phyloP scores from a whole-genome alignment of 306 rosid species.

The Dalbergia cochinchinensis region DNA sequence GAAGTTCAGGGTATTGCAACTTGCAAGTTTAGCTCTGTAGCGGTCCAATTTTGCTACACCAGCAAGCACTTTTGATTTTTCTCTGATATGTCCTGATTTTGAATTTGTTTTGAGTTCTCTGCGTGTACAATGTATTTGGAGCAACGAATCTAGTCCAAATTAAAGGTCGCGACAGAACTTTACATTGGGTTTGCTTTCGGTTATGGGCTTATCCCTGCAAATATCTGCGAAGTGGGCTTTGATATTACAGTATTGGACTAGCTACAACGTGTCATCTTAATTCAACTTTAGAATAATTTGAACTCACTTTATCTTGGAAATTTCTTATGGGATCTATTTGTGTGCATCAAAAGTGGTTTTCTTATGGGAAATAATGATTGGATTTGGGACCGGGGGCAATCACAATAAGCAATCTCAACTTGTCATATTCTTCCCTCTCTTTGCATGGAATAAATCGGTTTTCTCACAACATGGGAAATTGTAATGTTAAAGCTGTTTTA shows the following conservation, averaged over 20 bases:
- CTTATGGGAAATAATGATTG: neutral
- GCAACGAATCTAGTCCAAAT: slow-evolving; percentile 25
- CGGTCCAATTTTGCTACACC: no score
- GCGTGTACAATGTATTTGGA: neutral
- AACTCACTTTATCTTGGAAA: neutral
- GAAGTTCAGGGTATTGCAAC: no score
- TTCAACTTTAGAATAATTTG: neutral
- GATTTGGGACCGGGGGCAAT: neutral
- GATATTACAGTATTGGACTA: neutral
- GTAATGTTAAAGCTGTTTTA: neutral
- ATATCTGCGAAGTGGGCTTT: neutral
- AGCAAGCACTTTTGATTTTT: no score
- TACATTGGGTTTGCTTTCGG: neutral
- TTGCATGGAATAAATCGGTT: neutral
- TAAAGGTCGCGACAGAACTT: neutral
- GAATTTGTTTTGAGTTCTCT: neutral
- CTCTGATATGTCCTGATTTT: no score
- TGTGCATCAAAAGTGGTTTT: neutral
- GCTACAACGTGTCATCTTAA: neutral
- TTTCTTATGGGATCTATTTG: neutral
- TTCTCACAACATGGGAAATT: neutral
- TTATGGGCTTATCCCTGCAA: slow-evolving; percentile 19
- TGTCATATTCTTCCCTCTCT: neutral
- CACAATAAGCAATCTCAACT: neutral
- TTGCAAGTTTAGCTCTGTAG: no score